Evolutionary conservation across 352 stramenopile species (phyloP).

Genomic region (Pythium sp.): DNA sequence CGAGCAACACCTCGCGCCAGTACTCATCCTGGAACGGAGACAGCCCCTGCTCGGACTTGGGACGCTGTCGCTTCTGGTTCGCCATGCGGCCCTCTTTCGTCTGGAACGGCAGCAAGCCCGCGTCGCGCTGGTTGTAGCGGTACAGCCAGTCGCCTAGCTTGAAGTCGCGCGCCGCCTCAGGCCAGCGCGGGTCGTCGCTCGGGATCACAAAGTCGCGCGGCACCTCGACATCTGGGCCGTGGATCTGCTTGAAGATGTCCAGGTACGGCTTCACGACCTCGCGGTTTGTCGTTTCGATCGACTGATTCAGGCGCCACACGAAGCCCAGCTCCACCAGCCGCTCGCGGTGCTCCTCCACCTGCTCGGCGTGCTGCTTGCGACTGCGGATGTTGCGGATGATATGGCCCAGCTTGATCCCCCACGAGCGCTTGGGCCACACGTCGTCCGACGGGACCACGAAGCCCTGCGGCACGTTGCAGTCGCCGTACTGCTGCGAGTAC

Average conservation of each 20-base stretch:
- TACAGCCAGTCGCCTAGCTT: conserved; percentile 86
- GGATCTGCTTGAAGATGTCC: conserved; percentile 78
- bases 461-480: conserved; percentile 87
- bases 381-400: conserved; percentile 89
- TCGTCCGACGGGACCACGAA: conserved; percentile 83
- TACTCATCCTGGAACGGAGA: conserved; percentile 59
- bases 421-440: conserved; percentile 76
- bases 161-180: conserved; percentile 81
- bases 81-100: conserved; percentile 24
- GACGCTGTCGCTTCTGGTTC: conserved; percentile 22
- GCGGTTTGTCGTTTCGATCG: conserved; percentile 40
- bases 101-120: conserved; percentile 39
- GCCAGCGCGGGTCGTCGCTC: conserved; percentile 71
- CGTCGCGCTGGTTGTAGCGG: conserved; percentile 45
- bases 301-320: conserved; percentile 83
- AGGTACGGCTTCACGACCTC: conserved; percentile 59
- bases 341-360: conserved; percentile 72
- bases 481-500: conserved; percentile 84
- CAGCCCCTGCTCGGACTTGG: conserved; percentile 18
- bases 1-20: conserved; percentile 71
- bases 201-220: conserved; percentile 73
- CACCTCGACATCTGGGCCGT: conserved; percentile 55
- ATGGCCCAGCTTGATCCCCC: conserved; percentile 86
- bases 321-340: conserved; percentile 89
- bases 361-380: conserved; percentile 85